Evolutionary conservation across 1,139 yeast species (phyloP), one percentile per base, ranked within the genome.

Genomic region (Lodderomyces oxycetoniae): DNA sequence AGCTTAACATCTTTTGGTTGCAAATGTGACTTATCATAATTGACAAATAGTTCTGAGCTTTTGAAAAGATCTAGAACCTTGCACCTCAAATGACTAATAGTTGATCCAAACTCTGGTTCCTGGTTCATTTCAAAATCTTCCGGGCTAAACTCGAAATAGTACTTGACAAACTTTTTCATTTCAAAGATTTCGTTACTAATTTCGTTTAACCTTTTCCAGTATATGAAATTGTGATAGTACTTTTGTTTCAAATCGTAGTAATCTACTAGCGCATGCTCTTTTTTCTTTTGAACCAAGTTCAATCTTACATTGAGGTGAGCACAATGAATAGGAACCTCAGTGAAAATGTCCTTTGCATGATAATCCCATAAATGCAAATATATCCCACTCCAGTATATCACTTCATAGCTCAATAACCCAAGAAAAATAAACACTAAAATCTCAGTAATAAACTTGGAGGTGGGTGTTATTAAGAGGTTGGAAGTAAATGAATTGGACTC

Each of bases 141-240:
- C 0, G 89, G 88, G 29, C 86, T 74, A 55, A 87, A 85, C 49
- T 84, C 91, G 43, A 86, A 68, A 49, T 82, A 84, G 48, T 79
- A 83, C 30, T 62, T 67, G 16, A 80, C 56, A 24, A 77, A 78
- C 24, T 57, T 52, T 2, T 48, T 45, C 32, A 57, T 47, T 19
- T 47, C 42, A 43, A 60, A 53, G 27, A 58, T 36, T 15, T 49
- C 42, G 6, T 31, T 26, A 6, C 55, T 55, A 14, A 49, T 32
- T 13, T 46, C 46, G 34, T 52, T 57, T 30, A 75, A 72, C 31
- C 48, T 46, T 5, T 46, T 49, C 48, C 59, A 50, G 27, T 50
- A 41, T 41, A 58, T 48, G 4, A 59, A 38, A 38, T 57, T 59
- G 11, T 23, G 26, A 37, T 47, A 59, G 4, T 60, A 53, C 11